Evolutionary conservation across 2,329 filamentous ascomycete genomes (phyloP), one percentile per base, ranked within the genome.

Genomic region (Trichoderma hamatum): DNA sequence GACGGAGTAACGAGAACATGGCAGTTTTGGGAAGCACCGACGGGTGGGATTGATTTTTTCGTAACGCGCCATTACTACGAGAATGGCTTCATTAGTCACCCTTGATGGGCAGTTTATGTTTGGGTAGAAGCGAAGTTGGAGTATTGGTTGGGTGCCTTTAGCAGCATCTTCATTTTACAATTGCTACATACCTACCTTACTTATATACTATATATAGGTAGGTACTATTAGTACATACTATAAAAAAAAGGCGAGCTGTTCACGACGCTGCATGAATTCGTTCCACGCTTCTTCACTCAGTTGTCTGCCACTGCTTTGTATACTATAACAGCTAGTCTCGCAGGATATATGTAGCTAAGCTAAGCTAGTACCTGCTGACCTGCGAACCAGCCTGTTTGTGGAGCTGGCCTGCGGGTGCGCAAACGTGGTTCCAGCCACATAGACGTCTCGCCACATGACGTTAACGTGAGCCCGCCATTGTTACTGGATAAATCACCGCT

Each of bases 401-500:
- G 61, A 55, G 61, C 36, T 32, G 63, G 54, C 16, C 28, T 58
- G 52, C 55, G 54, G 63, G 26, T 46, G 52, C 39, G 63, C 39
- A 67, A 51, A 67, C 63, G 54, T 65, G 63, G 56, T 39, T 56
- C 63, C 72, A 74, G 76, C 76, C 76, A 78, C 75, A 71, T 51
- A 69, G 69, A 71, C 71, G 14, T 73, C 69, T 77, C 75, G 79
- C 80, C 80, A 81, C 81, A 82, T 82, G 81, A 82, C 81, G 80
- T 82, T 77, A 76, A 75, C 73, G 70, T 68, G 65, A 67, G 70
- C 32, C 24, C 13, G 54, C 36, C 36, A 24, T 36, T 46, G 26
- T 13, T 65, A 65, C 63, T 66, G 63, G 54, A 51, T 51, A 58
- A 26, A 26, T 19, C n/a, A 32, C 11, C 32, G 63, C 63, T 68